A percentile compares a stretch with the other conserved stretches of the same genome.
These are phyloP conservation scores for Cicer pinnatifidum DNA, from an alignment of 306 rosid genomes.

Conservation along the genomic window DNA sequence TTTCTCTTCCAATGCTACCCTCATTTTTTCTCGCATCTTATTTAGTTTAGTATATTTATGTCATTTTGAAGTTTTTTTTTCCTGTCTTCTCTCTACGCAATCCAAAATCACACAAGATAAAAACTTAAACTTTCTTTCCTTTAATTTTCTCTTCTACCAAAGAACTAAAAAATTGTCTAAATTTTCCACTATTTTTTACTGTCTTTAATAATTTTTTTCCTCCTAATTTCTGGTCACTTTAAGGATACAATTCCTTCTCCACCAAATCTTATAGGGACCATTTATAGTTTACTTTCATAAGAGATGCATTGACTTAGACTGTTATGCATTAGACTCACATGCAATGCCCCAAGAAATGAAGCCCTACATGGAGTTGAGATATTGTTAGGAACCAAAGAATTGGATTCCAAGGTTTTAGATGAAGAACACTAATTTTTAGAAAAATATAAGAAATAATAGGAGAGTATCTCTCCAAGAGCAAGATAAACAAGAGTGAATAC, in stretches of 20 bases:
- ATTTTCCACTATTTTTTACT: not conserved
- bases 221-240: not conserved
- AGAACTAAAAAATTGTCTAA: too few species aligned
- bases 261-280: conserved; percentile 2
- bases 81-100: not conserved
- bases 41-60: not conserved
- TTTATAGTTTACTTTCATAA: not conserved
- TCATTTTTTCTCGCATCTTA: not conserved
- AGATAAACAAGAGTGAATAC: too few species aligned
- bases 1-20: not conserved
- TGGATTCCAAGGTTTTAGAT: too few species aligned
- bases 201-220: not conserved
- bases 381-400: too few species aligned
- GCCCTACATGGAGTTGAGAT: conserved; percentile 17
- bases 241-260: not conserved
- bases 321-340: conserved; percentile 1
- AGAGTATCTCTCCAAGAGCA: too few species aligned
- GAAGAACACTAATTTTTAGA: too few species aligned
- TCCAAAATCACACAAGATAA: not conserved
- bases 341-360: conserved; percentile 11
- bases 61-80: not conserved
- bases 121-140: not conserved
- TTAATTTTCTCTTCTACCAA: not conserved
- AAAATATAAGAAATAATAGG: too few species aligned
- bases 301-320: not conserved